These are phyloP conservation scores for Bonia amplexicaulis DNA, from an alignment of 176 grass and related monocot genomes.

Conservation along the genomic window DNA sequence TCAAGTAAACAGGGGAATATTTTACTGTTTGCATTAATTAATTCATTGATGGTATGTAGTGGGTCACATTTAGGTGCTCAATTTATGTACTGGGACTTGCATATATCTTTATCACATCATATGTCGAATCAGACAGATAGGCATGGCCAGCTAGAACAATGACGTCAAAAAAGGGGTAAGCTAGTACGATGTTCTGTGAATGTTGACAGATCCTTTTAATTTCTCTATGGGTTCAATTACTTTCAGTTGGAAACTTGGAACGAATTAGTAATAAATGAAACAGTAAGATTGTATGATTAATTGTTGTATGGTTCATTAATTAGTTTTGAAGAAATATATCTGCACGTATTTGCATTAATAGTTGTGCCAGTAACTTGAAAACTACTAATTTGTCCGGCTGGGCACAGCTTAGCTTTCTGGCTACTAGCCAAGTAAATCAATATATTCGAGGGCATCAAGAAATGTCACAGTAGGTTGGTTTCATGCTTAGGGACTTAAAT, in stretches of 20 bases:
- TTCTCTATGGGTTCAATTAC: neutral
- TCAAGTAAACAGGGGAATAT: neutral
- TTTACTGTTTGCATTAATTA: neutral
- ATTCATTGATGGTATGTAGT: neutral
- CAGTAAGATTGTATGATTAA: neutral
- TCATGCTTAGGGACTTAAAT: neutral
- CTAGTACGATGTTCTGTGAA: neutral
- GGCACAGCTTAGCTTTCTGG: too few species aligned
- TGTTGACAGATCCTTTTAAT: neutral
- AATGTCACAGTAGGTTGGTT: neutral
- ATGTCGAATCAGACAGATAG: neutral
- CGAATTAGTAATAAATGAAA: neutral
- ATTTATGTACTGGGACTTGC: neutral
- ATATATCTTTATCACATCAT: neutral
- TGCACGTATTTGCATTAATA: neutral
- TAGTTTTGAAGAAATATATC: neutral
- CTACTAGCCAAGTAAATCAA: neutral
- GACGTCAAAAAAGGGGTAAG: neutral
- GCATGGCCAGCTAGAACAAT: neutral
- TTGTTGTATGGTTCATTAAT: neutral
- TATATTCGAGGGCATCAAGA: neutral
- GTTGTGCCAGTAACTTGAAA: neutral
- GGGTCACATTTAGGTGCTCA: neutral
- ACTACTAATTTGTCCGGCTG: too few species aligned
- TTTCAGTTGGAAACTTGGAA: neutral